Base-by-base conservation (phyloP, 345 rosid species). In the Murraya paniculata region DNA sequence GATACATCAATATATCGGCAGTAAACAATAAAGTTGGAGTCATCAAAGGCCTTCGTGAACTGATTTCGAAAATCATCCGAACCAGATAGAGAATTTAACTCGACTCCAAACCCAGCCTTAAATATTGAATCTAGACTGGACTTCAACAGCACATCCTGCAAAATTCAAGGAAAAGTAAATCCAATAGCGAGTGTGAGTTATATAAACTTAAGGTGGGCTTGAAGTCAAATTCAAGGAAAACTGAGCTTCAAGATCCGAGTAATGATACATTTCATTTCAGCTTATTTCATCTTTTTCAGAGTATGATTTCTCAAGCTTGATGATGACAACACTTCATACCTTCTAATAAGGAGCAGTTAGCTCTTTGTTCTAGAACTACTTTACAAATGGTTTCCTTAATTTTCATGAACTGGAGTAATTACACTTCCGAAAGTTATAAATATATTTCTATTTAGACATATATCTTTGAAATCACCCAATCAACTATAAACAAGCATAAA, bases 41-140 rank as follows among this genome's bases (percentile, higher is more conserved):
- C 88, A 80, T 87, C 88, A 70, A 87, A 83, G 27, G 88, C 88
- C 59, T 73, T 80, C 24, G 78, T 71, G 60, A 87, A 85, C 36
- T 53, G 71, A 55, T 50, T 85, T 39, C 75, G 85, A 50, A 57
- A 75, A 56, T 81, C 73, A 45, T 78, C 76, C 21, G 77, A 79
- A 13, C 85, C 86, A 13, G 82, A 79, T 64, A 83, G 61, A 69
- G 78, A 36, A 74, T 81, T 80, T 71, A 87, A 79, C 35, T 87
- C 86, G 33, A 78, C 70, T 68, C 88, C 88, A 55, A 81, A 87
- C 48, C 88, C 90, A 57, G 81, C 85, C 78, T 87, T 81, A 65
- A 85, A 87, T 68, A 83, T 85, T 5, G 83, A 81, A 69, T 87
- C 88, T 25, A 87, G 70, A 70, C 86, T 82, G 21, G 79, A 79